These are phyloP conservation scores for Fraxinus xanthoxyloides DNA, from an alignment of 305 asterid genomes.

Conservation along the genomic window DNA sequence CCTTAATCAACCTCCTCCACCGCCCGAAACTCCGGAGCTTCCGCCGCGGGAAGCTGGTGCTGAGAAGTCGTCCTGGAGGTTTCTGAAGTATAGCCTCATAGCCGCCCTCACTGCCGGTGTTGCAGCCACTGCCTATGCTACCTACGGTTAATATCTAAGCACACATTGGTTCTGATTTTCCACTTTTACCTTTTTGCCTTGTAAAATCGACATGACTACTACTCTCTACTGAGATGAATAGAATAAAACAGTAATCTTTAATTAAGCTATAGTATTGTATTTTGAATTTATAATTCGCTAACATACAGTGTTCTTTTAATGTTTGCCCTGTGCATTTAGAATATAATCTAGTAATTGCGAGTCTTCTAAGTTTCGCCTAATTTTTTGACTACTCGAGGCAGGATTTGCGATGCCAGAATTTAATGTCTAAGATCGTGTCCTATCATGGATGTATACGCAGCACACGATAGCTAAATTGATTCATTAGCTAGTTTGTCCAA, in stretches of 20 bases:
- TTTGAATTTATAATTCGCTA: background rate
- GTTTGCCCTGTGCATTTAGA: background rate
- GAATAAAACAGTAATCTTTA: background rate
- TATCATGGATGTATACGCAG: background rate
- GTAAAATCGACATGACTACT: background rate
- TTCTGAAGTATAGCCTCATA: slow-evolving; percentile 50
- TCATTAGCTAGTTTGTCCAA: background rate
- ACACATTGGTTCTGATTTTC: background rate
- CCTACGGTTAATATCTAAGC: slow-evolving; percentile 52
- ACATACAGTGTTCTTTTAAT: background rate
- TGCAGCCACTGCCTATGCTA: slow-evolving; percentile 73
- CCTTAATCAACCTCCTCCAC: background rate
- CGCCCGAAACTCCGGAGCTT: slow-evolving; percentile 28
- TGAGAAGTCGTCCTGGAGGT: slow-evolving; percentile 54
- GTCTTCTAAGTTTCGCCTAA: background rate
- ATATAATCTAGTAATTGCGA: background rate
- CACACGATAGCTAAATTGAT: background rate
- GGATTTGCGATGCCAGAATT: background rate
- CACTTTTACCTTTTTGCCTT: background rate
- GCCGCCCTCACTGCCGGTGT: slow-evolving; percentile 61
- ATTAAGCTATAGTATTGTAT: background rate
- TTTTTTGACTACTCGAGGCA: background rate
- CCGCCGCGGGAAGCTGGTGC: slow-evolving; percentile 33
- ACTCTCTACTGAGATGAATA: background rate
- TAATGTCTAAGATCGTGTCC: background rate